Percentiles rank a stretch among this genome's conserved stretches.
Conservation (phyloP, 805 yeast species). For the Yarrowia yakushimensis region DNA sequence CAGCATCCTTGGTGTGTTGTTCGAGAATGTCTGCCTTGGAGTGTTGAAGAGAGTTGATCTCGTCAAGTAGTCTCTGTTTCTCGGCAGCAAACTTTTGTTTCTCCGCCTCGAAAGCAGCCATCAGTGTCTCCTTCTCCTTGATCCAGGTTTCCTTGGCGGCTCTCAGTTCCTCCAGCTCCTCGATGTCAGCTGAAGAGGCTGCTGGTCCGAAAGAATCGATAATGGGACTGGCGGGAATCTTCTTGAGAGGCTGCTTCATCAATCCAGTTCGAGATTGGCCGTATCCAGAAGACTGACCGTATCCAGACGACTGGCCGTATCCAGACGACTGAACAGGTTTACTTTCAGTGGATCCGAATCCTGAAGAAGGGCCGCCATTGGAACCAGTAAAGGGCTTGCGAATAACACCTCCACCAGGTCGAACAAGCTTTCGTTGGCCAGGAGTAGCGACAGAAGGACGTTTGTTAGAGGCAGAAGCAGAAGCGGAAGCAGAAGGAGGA, state of each 20-base stretch:
- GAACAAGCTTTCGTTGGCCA: conserved; percentile 3
- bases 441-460: conserved; percentile 22
- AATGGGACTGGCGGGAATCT: conserved; percentile 7
- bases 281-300: conserved; percentile 16
- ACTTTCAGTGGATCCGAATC: neutral
- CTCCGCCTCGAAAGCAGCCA: conserved; percentile 35
- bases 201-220: conserved; percentile 1
- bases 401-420: neutral
- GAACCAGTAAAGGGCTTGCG: neutral
- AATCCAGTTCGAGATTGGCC: conserved; percentile 7
- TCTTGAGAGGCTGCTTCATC: conserved; percentile 27
- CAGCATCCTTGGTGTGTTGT: conserved; percentile 49
- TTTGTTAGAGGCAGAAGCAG: conserved; percentile 26
- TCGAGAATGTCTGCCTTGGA: conserved; percentile 42
- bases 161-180: conserved; percentile 51
- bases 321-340: conserved; percentile 9
- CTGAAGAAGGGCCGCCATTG: neutral
- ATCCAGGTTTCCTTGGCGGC: conserved; percentile 44
- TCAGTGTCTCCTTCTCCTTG: conserved; percentile 43
- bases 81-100: conserved; percentile 36
- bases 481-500: conserved; percentile 27
- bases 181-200: conserved; percentile 37
- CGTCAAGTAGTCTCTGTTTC: conserved; percentile 38
- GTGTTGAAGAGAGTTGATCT: conserved; percentile 39
- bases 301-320: conserved; percentile 16